Evolutionary conservation across 495 filamentous ascomycete genomes (phyloP).

Genomic region (Talaromyces stipitatus): DNA sequence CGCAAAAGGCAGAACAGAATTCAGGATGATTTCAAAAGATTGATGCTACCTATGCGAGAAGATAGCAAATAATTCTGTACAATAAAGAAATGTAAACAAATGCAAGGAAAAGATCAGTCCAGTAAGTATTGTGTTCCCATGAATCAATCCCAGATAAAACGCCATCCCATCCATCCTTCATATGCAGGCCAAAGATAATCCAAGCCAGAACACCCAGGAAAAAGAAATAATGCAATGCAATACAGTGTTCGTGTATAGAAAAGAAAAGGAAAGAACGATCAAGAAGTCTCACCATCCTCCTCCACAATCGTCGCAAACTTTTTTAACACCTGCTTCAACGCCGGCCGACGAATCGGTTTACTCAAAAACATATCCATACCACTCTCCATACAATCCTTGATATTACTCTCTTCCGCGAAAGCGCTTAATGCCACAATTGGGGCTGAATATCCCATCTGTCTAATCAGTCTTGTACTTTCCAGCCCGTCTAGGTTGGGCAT

Average conservation of each 20-base stretch:
- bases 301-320: constrained; percentile 53
- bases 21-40: too few species aligned
- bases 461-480: constrained; percentile 79
- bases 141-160: not conserved
- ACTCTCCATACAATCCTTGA: constrained; percentile 72
- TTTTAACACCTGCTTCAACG: constrained; percentile 77
- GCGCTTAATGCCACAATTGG: constrained; percentile 90
- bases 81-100: not conserved
- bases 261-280: not conserved
- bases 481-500: constrained; percentile 93
- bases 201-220: too few species aligned
- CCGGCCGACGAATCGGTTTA: constrained; percentile 80
- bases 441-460: constrained; percentile 76
- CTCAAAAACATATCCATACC: constrained; percentile 67
- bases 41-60: not conserved
- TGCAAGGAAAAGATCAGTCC: not conserved
- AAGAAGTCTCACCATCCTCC: constrained; percentile 21
- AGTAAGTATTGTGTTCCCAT: too few species aligned
- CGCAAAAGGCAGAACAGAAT: too few species aligned
- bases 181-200: not conserved
- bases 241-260: not conserved
- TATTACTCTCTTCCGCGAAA: constrained; percentile 83
- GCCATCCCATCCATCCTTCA: not conserved
- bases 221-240: not conserved
- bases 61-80: not conserved